Conservation (phyloP, 257 asterid genomes). For the Salvia miltiorrhiza region DNA sequence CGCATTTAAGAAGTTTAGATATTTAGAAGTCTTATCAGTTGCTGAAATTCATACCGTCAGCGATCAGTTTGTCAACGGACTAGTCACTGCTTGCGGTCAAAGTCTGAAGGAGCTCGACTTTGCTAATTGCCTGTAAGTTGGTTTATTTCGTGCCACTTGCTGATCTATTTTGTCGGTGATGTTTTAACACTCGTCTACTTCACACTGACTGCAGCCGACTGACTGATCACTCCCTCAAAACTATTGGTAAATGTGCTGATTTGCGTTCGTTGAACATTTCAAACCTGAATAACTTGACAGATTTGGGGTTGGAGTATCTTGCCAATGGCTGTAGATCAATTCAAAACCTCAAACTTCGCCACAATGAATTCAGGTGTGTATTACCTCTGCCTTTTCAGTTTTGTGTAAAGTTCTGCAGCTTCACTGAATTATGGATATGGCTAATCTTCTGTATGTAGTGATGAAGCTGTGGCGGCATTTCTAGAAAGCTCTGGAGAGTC, state of each 20-base stretch:
- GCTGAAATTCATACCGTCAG: slow-evolving; percentile 52
- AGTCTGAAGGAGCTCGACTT: slow-evolving; percentile 74
- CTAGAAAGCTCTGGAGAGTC: slow-evolving; percentile 72
- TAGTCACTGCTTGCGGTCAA: slow-evolving; percentile 41
- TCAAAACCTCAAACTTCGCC: slow-evolving; percentile 49
- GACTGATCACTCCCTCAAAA: slow-evolving; percentile 57
- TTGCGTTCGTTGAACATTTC: slow-evolving; percentile 65
- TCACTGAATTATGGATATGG: neutral
- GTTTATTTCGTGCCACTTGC: slow-evolving; percentile 20
- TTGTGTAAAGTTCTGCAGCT: neutral
- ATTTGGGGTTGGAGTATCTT: slow-evolving; percentile 62
- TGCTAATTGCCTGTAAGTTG: slow-evolving; percentile 65
- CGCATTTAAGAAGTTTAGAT: slow-evolving; percentile 44
- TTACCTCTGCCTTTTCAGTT: neutral
- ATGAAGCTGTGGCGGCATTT: slow-evolving; percentile 80
- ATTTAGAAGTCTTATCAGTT: slow-evolving; percentile 76
- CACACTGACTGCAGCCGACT: slow-evolving; percentile 50
- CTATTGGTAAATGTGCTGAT: slow-evolving; percentile 57
- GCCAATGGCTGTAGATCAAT: slow-evolving; percentile 72
- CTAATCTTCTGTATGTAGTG: slow-evolving; percentile 38
- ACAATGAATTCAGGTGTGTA: slow-evolving; percentile 68
- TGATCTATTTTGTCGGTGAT: neutral
- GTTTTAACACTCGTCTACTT: slow-evolving; percentile 3
- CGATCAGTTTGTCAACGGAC: slow-evolving; percentile 47
- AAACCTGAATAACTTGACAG: slow-evolving; percentile 52